Base-by-base conservation (phyloP, 2,329 filamentous ascomycete species). In the Fusarium falciforme region DNA sequence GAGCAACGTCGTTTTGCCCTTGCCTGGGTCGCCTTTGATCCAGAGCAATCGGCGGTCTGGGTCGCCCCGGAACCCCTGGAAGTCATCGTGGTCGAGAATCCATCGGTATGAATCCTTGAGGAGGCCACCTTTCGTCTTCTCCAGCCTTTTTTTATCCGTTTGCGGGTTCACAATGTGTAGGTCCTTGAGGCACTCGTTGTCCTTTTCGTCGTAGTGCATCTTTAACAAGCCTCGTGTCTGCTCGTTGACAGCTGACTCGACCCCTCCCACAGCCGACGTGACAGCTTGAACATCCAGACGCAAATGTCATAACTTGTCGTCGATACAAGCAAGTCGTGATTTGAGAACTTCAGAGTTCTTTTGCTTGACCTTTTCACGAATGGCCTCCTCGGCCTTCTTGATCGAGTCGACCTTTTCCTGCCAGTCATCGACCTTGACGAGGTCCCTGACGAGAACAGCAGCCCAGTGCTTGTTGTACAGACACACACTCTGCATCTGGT, bases 1-100 rank as follows among this genome's bases (percentile, higher is more conserved):
- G 7, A 82, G 77, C 2, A 83, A 70, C 81, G 83, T 84, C 0
- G 81, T 84, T 61, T 84, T 84, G 5, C 82, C 82, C 58, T 82
- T 84, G 9, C 81, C 81, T 0, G 82, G 80, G 40, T 80, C 79
- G 4, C 81, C 83, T 29, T 78, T 81, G n/a, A 85, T 76, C 81
- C 80, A 83, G 0, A 83, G 73, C 7, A 82, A 47, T 1, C 49
- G 60, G 7, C 67, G 72, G 2, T 62, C 27, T 4, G 17, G 6
- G 35, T 76, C 61, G 16, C 75, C 40, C 2, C 61, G 76, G 75
- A 80, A 84, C 40, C 67, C 47, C 7, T 40, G 42, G 42, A 82
- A 83, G 17, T 73, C 71, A 8, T 55, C 16, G 29, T 82, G 64
- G 10, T 78, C 67, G 1, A 83, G 72, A 40, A 84, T 77, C 82